Base-by-base conservation (phyloP, 768 basidiomycete species). In the Tulasnella sp. region DNA sequence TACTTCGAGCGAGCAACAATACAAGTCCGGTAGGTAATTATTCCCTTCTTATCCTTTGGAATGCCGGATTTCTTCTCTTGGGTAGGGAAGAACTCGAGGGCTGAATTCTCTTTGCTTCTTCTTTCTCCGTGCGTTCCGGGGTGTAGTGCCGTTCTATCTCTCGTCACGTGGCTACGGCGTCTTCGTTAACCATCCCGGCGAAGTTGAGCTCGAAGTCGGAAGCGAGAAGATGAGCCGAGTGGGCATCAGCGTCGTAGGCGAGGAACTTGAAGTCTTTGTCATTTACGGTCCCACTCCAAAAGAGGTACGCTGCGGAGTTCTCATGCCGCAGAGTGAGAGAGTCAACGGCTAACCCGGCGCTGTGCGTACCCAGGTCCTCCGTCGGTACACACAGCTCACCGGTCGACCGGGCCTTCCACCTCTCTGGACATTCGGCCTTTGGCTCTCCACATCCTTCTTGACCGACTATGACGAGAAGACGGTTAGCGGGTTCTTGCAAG, bases 381-480 rank as follows among this genome's bases (percentile, higher is more conserved):
- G 89, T 70, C 82, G 84, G 77, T 90, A 89, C 79, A 90, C 89
- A 0, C 85, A 86, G 17, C 85, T 90, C 77, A 90, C 89, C 3
- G 89, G 89, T 22, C 86, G 88, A n/a, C 89, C 89, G 58, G 88
- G 88, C 4, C 82, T 92, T 9, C 84, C 92, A 37, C 91, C 91
- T 1, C 82, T 87, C 4, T 92, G 91, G 91, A 89, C 91, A 0
- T 93, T 90, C 80, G 91, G 91, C 2, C 87, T 92, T 3, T 92
- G 91, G 90, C 85, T 92, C 45, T 90, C 91, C 17, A 92, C 91
- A 2, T 91, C 90, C 0, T 93, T 93, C 85, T 84, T 91, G 73
- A 92, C 92, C 0, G 87, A 87, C 31, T 87, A 86, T 78, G 82
- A 90, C 77, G 87, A 85, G 72, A 85, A 88, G 73, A 92, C 92